A percentile compares a stretch with the other conserved stretches of the same genome.
phyloP scores from a whole-genome alignment of 2,329 filamentous ascomycete species.

The Fusarium tupiense region DNA sequence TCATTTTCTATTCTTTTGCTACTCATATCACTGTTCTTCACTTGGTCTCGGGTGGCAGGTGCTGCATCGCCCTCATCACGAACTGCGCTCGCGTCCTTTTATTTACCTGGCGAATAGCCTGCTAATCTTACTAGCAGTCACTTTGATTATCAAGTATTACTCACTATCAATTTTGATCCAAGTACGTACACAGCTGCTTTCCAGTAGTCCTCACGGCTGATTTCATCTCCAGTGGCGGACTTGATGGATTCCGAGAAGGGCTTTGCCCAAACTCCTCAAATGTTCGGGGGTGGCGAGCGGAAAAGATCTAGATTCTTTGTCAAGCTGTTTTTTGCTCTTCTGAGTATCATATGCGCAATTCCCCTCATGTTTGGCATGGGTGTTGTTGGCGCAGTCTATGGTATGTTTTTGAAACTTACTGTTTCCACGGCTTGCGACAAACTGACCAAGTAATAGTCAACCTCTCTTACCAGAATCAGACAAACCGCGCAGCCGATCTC shows the following conservation, averaged over 20 bases:
- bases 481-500: not conserved
- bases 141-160: constrained; percentile 29
- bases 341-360: constrained; percentile 25
- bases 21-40: not conserved
- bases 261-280: constrained; percentile 7
- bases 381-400: constrained; percentile 41
- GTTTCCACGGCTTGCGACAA: not conserved
- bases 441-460: constrained; percentile 18
- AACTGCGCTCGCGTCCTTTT: not conserved
- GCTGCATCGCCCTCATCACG: not conserved
- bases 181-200: constrained; percentile 18
- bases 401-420: constrained; percentile 25
- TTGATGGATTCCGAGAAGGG: constrained; percentile 44
- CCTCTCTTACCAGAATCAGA: not conserved
- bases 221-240: constrained; percentile 36
- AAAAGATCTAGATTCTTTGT: constrained; percentile 11
- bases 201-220: constrained; percentile 22
- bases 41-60: not conserved
- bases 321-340: constrained; percentile 20
- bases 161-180: constrained; percentile 15
- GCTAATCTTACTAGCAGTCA: constrained; percentile 23
- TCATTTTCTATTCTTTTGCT: not conserved
- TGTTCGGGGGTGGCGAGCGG: constrained; percentile 14
- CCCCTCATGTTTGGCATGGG: constrained; percentile 44
- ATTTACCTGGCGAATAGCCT: not conserved